Evolutionary conservation across 768 basidiomycete genomes (phyloP).

Genomic region (Pleurotus sapidus): DNA sequence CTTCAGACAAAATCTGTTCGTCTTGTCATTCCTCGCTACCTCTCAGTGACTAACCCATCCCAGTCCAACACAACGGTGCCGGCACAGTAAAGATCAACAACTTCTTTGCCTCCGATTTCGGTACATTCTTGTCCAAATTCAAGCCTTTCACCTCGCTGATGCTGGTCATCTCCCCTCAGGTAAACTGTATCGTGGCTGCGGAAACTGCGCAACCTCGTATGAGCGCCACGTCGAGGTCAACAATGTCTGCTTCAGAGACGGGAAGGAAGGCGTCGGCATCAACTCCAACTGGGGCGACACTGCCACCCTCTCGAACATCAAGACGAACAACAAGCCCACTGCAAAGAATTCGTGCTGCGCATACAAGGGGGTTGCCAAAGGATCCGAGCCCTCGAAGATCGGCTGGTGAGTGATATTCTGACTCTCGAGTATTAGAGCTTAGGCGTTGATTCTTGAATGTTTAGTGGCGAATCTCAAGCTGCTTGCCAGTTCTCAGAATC

Average conservation of each 20-base stretch:
- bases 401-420: slow-evolving; percentile 19
- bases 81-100: slow-evolving; percentile 21
- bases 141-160: neutral
- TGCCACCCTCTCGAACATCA: slow-evolving; percentile 19
- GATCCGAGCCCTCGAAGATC: slow-evolving; percentile 24
- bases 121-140: slow-evolving; percentile 2
- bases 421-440: neutral
- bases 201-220: slow-evolving; percentile 21
- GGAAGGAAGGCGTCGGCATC: slow-evolving; percentile 23
- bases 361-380: slow-evolving; percentile 19
- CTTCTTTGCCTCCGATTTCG: slow-evolving; percentile 24
- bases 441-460: neutral
- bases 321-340: slow-evolving; percentile 23
- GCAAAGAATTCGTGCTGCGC: slow-evolving; percentile 22
- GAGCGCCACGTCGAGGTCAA: slow-evolving; percentile 22
- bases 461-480: slow-evolving; percentile 19
- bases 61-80: slow-evolving; percentile 26
- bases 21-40: neutral
- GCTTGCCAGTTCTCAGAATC: slow-evolving; percentile 21
- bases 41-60: neutral
- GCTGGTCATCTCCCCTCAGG: slow-evolving; percentile 8
- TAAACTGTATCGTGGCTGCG: slow-evolving; percentile 26
- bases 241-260: slow-evolving; percentile 21
- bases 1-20: slow-evolving; percentile 20
- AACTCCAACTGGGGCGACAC: slow-evolving; percentile 27